These are phyloP conservation scores for Wallacemonas sp. DNA, from an alignment of 208 protist genomes.

Conservation along the genomic window DNA sequence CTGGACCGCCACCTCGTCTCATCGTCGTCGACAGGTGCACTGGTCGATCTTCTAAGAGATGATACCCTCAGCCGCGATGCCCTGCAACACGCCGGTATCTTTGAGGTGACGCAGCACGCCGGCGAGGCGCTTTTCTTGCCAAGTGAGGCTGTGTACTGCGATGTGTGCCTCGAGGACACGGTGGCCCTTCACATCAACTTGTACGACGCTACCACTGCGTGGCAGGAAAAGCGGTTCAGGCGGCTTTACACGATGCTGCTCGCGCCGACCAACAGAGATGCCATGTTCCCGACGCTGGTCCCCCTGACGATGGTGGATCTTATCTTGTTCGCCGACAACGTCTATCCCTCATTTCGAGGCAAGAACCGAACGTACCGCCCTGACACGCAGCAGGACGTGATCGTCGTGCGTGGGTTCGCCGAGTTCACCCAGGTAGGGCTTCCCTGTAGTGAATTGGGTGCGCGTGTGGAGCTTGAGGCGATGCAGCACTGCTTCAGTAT, in stretches of 20 bases:
- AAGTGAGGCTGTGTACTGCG: slow-evolving; percentile 29
- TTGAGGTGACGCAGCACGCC: slow-evolving; percentile 23
- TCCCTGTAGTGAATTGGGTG: slow-evolving; percentile 31
- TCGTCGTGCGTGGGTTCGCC: slow-evolving; percentile 28
- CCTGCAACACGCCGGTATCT: slow-evolving; percentile 25
- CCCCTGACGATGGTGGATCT: slow-evolving; percentile 39
- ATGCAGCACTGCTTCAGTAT: slow-evolving; percentile 29
- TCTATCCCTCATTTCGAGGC: slow-evolving; percentile 18
- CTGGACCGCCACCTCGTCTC: slow-evolving; percentile 35
- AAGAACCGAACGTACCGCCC: slow-evolving; percentile 16
- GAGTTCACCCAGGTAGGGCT: slow-evolving; percentile 24
- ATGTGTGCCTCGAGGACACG: slow-evolving; percentile 19
- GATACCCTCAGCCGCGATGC: slow-evolving; percentile 11
- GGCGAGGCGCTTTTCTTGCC: slow-evolving; percentile 41
- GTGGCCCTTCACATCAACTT: slow-evolving; percentile 13
- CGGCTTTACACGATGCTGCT: slow-evolving; percentile 20
- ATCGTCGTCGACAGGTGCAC: slow-evolving; percentile 13
- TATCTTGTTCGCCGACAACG: slow-evolving; percentile 24
- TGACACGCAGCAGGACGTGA: slow-evolving; percentile 5
- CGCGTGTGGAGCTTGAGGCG: slow-evolving; percentile 35
- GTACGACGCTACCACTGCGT: slow-evolving; percentile 15
- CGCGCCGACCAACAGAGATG: slow-evolving; percentile 6
- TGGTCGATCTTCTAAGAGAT: slow-evolving; percentile 20
- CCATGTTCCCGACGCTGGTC: slow-evolving; percentile 10
- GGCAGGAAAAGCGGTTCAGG: slow-evolving; percentile 18